These are phyloP conservation scores for Lumnitzera racemosa DNA, from an alignment of 345 rosid genomes.

Conservation along the genomic window DNA sequence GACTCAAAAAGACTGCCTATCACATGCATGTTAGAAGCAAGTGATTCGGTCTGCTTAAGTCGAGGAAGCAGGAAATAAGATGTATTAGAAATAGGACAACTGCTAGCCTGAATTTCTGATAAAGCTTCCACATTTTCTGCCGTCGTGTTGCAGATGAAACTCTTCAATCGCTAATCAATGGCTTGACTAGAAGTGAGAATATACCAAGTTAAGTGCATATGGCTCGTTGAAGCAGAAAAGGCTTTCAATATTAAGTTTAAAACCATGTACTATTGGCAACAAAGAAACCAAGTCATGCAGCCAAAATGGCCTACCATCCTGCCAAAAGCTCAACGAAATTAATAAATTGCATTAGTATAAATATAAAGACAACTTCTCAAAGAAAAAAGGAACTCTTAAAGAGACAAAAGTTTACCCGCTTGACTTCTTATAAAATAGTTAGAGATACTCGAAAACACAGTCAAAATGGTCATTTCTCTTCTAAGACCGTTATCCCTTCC, in stretches of 20 bases:
- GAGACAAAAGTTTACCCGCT: conserved; percentile 33
- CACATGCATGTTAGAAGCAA: too few relatives aligned
- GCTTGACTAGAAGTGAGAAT: conserved; percentile 7
- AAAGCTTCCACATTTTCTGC: too few relatives aligned
- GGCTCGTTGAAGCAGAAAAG: conserved; percentile 27
- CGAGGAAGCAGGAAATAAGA: too few relatives aligned
- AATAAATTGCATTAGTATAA: conserved; percentile 21
- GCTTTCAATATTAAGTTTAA: conserved; percentile 21
- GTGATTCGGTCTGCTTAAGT: too few relatives aligned
- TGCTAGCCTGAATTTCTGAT: too few relatives aligned
- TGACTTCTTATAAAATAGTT: conserved; percentile 29
- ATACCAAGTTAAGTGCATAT: conserved; percentile 19
- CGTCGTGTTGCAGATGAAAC: background rate
- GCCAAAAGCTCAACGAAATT: conserved; percentile 43
- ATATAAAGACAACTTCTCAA: conserved; percentile 19
- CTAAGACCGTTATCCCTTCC: conserved; percentile 16
- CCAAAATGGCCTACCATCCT: conserved; percentile 41
- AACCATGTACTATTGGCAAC: conserved; percentile 31
- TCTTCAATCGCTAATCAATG: conserved; percentile 6
- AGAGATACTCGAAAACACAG: conserved; percentile 24
- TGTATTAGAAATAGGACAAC: too few relatives aligned
- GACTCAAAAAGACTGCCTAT: too few relatives aligned
- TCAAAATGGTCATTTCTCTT: conserved; percentile 22
- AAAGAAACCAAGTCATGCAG: conserved; percentile 37
- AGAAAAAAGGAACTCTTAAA: conserved; percentile 5